These are phyloP conservation scores for Diaporthe longicolla DNA, from an alignment of 2,329 filamentous ascomycete genomes.

Conservation along the genomic window DNA sequence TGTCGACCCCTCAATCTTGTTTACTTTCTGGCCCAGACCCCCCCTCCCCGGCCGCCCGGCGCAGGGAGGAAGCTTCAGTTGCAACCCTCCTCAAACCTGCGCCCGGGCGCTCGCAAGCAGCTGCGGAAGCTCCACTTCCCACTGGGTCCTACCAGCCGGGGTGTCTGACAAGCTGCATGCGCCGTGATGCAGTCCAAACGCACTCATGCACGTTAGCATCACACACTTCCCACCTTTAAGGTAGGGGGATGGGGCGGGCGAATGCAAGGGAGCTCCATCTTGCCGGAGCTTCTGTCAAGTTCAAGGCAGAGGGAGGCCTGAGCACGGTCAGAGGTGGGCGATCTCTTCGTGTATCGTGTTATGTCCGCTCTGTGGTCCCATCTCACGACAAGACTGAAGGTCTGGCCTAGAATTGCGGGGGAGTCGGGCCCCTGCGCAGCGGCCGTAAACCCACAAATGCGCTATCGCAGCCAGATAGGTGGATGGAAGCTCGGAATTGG, in stretches of 20 bases:
- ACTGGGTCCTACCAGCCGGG: neutral
- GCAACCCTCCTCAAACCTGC: constrained; percentile 30
- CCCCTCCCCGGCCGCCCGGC: neutral
- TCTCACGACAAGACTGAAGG: constrained; percentile 21
- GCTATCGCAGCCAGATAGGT: neutral
- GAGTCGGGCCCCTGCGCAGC: constrained; percentile 1
- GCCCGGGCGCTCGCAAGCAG: constrained; percentile 21
- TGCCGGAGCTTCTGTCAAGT: constrained; percentile 7
- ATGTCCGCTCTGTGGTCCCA: constrained; percentile 16
- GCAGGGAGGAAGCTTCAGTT: constrained; percentile 23
- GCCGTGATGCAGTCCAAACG: constrained; percentile 36
- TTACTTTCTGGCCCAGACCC: constrained; percentile 39
- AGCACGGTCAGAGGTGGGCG: constrained; percentile 13
- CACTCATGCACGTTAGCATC: constrained; percentile 38
- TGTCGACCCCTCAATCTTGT: constrained; percentile 39
- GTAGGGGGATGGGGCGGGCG: constrained; percentile 28
- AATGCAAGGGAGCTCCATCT: constrained; percentile 24
- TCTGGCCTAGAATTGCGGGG: constrained; percentile 23
- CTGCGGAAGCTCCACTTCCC: constrained; percentile 22
- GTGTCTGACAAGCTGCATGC: constrained; percentile 34
- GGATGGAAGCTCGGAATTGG: neutral
- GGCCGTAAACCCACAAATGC: constrained; percentile 13
- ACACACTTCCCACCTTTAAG: constrained; percentile 31
- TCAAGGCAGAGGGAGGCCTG: neutral
- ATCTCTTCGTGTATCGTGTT: constrained; percentile 32